Percentiles rank a stretch among this genome's conserved stretches.
Conservation (phyloP, 2,329 filamentous ascomycete species). For the Nemania serpens region DNA sequence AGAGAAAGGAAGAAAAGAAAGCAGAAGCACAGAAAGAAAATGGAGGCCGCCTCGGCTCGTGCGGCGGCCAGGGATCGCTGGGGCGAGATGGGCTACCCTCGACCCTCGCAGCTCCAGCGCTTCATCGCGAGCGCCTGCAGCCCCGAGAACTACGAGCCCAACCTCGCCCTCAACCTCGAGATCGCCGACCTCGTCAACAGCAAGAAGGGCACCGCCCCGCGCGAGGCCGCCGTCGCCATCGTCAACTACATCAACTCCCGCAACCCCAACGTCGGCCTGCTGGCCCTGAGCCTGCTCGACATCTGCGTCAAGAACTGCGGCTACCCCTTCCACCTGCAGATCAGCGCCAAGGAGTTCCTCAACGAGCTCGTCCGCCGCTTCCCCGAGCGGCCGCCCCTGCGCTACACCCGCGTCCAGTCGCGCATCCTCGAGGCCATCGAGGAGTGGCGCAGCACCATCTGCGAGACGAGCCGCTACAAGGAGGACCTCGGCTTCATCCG, state of each 20-base stretch:
- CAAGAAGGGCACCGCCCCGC: constrained; percentile 94
- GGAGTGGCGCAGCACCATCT: constrained; percentile 98
- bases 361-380: constrained; percentile 97
- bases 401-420: constrained; percentile 83
- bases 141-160: constrained; percentile 96
- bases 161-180: constrained; percentile 94
- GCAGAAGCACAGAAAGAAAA: constrained; percentile 38
- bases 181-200: constrained; percentile 95
- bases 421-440: constrained; percentile 96
- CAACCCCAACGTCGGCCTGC: constrained; percentile 90
- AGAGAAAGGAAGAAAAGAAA: not conserved
- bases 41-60: constrained; percentile 96
- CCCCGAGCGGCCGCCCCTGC: constrained; percentile 87
- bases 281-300: constrained; percentile 90
- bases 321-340: constrained; percentile 97
- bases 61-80: constrained; percentile 96
- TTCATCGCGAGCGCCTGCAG: constrained; percentile 97
- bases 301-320: constrained; percentile 99
- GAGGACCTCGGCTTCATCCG: constrained; percentile 95
- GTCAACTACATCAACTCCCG: constrained; percentile 95
- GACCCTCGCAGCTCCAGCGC: constrained; percentile 86
- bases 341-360: constrained; percentile 97
- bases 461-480: constrained; percentile 96
- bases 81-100: constrained; percentile 76
- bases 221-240: constrained; percentile 91